Percentiles rank a stretch among this genome's conserved stretches.
These are phyloP conservation scores for Nakazawaea ambrosiae DNA, from an alignment of 805 yeast genomes.

Conservation along the genomic window DNA sequence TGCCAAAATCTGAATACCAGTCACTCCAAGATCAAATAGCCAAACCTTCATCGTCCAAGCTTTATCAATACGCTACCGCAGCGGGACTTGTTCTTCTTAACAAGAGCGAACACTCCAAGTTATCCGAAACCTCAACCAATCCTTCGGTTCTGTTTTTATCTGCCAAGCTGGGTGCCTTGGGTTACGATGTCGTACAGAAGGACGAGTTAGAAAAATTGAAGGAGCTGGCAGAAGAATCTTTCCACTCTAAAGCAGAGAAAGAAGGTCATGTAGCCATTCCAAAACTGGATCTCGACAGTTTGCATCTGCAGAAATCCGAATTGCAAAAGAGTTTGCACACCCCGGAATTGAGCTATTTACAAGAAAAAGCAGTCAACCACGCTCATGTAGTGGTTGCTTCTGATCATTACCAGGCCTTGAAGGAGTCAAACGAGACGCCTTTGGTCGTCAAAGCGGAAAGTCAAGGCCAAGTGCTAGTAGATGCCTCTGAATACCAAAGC, in stretches of 20 bases:
- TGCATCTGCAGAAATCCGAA: no score
- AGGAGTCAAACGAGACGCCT: not conserved
- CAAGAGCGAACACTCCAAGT: conserved; percentile 12
- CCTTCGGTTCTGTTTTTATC: conserved; percentile 23
- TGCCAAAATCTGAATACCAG: conserved; percentile 8
- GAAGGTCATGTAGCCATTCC: conserved; percentile 16
- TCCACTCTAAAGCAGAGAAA: conserved; percentile 17
- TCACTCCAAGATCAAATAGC: conserved; percentile 1
- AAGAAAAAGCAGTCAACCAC: conserved; percentile 2
- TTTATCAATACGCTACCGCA: conserved; percentile 9
- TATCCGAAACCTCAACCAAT: conserved; percentile 13
- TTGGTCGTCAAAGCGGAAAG: not conserved
- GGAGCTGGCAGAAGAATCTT: conserved; percentile 22
- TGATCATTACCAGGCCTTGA: not conserved
- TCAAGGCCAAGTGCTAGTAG: not conserved
- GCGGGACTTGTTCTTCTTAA: conserved; percentile 13
- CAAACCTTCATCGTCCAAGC: conserved; percentile 9
- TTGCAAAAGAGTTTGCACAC: no score
- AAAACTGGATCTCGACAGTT: no score
- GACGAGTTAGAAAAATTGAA: conserved; percentile 16
- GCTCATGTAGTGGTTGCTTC: not conserved
- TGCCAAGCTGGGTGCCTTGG: conserved; percentile 16
- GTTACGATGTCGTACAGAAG: conserved; percentile 18
- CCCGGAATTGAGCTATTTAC: conserved; percentile 3
- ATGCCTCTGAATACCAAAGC: not conserved